Base-by-base conservation (phyloP, 2,329 filamentous ascomycete species). In the Plenodomus lindquistii region DNA sequence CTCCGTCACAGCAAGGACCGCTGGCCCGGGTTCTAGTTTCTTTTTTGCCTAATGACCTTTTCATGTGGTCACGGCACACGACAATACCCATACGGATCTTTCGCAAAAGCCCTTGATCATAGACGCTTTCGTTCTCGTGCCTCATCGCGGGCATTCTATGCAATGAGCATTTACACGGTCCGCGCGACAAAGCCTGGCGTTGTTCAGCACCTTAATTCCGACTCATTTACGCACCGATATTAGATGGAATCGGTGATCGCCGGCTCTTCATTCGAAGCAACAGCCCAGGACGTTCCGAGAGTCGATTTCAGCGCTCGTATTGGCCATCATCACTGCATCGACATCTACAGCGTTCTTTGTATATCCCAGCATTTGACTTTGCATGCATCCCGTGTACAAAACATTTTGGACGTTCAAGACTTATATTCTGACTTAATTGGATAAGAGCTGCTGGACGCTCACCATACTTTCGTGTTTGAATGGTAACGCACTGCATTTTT, bases 31-130 rank as follows among this genome's bases (percentile, higher is more conserved):
- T 54, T 48, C 44, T 47, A 39, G 24, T 39, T 18, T 29, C 31
- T 56, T 55, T 50, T 41, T 53, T 52, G 39, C 49, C 50, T 60
- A 44, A 15, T 8, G 53, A 57, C 54, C 57, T 58, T 48, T 47
- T 63, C 53, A 62, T 52, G 59, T 60, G 56, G 61, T 60, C 58
- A 65, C 49, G 63, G 55, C 57, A 59, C 48, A 61, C 54, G 58
- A 64, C 57, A 47, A 63, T 67, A 63, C 56, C 53, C 58, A 37
- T 40, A 55, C 48, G 48, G 54, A 62, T 43, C 54, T 29, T 20
- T 48, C 42, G 56, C 50, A 64, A 65, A 62, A 65, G 47, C 46
- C 49, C 61, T 39, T 66, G 64, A 66, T 65, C 47, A 60, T 69
- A 65, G 63, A 68, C 52, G 36, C 59, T 55, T 55, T 47, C 51